Evolutionary conservation across 495 filamentous ascomycete species (phyloP).

Genomic region (Xylaria longipes): DNA sequence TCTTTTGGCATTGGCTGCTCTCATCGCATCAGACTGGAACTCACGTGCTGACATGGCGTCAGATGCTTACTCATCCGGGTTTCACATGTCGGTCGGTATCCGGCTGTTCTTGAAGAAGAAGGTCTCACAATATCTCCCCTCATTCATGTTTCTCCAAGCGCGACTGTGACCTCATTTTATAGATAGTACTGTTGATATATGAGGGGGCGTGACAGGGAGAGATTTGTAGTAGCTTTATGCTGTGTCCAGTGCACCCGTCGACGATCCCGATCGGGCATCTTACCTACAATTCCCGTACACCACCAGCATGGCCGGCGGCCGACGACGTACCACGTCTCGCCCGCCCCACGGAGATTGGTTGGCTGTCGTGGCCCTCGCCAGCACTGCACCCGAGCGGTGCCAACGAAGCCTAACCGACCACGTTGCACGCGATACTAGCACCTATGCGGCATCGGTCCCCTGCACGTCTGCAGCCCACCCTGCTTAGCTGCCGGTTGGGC

Average conservation of each 20-base stretch:
- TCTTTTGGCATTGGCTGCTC: not conserved
- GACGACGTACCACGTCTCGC: slow-evolving; percentile 10
- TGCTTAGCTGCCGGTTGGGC: slow-evolving; percentile 21
- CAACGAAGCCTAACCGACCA: slow-evolving; percentile 27
- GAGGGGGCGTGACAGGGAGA: not conserved
- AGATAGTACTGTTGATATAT: slow-evolving; percentile 1
- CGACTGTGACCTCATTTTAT: slow-evolving; percentile 9
- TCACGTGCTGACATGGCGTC: not conserved
- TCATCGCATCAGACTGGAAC: not conserved
- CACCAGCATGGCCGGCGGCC: not conserved
- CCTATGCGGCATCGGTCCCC: slow-evolving; percentile 11
- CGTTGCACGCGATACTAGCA: slow-evolving; percentile 24
- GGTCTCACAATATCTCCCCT: not conserved
- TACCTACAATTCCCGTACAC: not conserved
- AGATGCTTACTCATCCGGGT: slow-evolving; percentile 7
- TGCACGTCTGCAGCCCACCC: slow-evolving; percentile 20
- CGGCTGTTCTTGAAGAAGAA: not conserved
- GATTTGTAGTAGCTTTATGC: slow-evolving; percentile 2
- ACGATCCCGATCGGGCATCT: slow-evolving; percentile 9
- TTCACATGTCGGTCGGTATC: slow-evolving; percentile 18
- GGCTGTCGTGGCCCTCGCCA: slow-evolving; percentile 10
- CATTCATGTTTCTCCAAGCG: not conserved
- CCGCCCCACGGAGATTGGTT: slow-evolving; percentile 25
- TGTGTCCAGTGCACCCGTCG: not conserved
- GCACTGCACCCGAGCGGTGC: slow-evolving; percentile 17